Conservation (phyloP, 1,139 yeast genomes). For the Yamadazyma friedrichii region DNA sequence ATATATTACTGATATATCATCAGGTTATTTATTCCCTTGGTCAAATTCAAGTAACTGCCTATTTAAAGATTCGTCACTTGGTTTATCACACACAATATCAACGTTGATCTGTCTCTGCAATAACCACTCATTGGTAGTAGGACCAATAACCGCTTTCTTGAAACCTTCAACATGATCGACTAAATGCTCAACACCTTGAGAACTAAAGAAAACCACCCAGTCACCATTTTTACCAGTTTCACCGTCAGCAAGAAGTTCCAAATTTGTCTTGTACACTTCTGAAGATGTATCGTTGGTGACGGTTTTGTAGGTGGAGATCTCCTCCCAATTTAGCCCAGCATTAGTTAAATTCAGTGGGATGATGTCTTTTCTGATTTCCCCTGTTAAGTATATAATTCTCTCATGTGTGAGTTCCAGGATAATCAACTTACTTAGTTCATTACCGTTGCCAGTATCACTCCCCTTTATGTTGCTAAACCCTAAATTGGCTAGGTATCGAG, state of each 20-base stretch:
- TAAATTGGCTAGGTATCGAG: constrained; percentile 50
- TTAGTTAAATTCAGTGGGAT: constrained; percentile 60
- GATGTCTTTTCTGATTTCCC: constrained; percentile 78
- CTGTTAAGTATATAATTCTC: constrained; percentile 74
- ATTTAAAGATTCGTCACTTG: constrained; percentile 63
- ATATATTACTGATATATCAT: no score
- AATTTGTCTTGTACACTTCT: constrained; percentile 1
- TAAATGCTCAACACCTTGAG: constrained; percentile 71
- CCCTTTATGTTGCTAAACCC: constrained; percentile 76
- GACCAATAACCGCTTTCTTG: constrained; percentile 66
- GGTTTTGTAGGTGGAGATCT: constrained; percentile 71
- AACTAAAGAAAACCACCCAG: constrained; percentile 88
- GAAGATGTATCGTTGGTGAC: constrained; percentile 8
- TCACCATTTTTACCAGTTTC: constrained; percentile 16
- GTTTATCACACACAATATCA: constrained; percentile 65
- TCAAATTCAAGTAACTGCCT: constrained; percentile 27
- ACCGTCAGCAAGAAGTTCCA: constrained; percentile 21
- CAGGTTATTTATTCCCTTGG: not conserved
- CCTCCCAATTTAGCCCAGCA: constrained; percentile 51
- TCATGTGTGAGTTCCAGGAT: constrained; percentile 32
- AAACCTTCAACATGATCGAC: constrained; percentile 17
- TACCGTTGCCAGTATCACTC: constrained; percentile 76
- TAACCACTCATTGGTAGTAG: constrained; percentile 78
- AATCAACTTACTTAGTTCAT: constrained; percentile 63
- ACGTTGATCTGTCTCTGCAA: constrained; percentile 52